Conservation (phyloP, 1,139 yeast species). For the Kurtzmaniella quercitrusa region DNA sequence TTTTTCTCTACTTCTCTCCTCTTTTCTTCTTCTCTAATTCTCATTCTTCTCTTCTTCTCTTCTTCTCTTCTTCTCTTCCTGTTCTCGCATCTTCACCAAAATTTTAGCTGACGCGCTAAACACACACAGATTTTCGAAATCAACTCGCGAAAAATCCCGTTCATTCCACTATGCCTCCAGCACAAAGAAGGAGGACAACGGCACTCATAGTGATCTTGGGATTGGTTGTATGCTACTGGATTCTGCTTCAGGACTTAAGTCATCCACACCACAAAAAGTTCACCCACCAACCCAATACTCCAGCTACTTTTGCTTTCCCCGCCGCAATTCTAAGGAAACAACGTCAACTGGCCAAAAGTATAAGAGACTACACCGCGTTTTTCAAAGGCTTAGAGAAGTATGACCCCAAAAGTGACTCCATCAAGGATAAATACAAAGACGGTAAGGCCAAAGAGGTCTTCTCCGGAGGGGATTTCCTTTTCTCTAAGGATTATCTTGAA, state of each 20-base stretch:
- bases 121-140: too few relatives aligned
- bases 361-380: slow-evolving; percentile 29
- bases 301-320: background rate
- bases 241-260: background rate
- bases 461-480: slow-evolving; percentile 22
- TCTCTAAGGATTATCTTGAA: slow-evolving; percentile 36
- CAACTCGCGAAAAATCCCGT: too few relatives aligned
- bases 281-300: background rate
- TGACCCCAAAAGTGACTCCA: slow-evolving; percentile 23
- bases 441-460: slow-evolving; percentile 31
- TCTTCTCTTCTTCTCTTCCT: too few relatives aligned
- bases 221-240: background rate
- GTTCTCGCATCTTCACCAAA: too few relatives aligned
- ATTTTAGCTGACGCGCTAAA: too few relatives aligned
- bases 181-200: background rate
- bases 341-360: slow-evolving; percentile 5
- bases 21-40: too few relatives aligned
- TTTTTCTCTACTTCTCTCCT: too few relatives aligned
- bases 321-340: background rate
- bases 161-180: background rate
- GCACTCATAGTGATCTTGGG: background rate
- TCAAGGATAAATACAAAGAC: slow-evolving; percentile 31
- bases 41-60: too few relatives aligned
- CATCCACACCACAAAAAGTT: background rate
- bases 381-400: slow-evolving; percentile 28